phyloP scores from a whole-genome alignment of 2,329 filamentous ascomycete species.

The Fusarium dimerum region DNA sequence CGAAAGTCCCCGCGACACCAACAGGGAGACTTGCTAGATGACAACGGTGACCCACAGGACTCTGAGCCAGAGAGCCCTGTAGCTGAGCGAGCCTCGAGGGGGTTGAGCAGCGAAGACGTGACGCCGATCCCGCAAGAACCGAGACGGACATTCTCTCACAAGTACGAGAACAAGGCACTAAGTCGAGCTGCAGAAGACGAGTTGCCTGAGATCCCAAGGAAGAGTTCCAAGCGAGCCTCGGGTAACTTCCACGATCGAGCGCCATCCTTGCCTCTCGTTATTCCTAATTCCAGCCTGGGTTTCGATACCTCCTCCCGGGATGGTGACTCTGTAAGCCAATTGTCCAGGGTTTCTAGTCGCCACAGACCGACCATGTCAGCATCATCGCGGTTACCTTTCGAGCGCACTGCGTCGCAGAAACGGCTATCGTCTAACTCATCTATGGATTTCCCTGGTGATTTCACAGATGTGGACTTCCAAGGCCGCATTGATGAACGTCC shows the following conservation, averaged over 20 bases:
- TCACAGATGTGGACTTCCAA: conserved; percentile 43
- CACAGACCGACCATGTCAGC: conserved; percentile 26
- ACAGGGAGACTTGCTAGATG: conserved; percentile 43
- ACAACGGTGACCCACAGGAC: conserved; percentile 47
- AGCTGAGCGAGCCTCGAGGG: conserved; percentile 28
- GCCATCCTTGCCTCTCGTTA: conserved; percentile 38
- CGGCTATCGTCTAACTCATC: conserved; percentile 54
- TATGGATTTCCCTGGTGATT: conserved; percentile 47
- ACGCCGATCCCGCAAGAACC: conserved; percentile 32
- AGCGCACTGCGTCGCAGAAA: conserved; percentile 55
- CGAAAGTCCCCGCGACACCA: conserved; percentile 30
- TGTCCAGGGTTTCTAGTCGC: conserved; percentile 24
- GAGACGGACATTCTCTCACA: conserved; percentile 23
- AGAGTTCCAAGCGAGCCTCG: conserved; percentile 68
- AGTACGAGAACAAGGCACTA: conserved; percentile 16
- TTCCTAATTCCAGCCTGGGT: conserved; percentile 24
- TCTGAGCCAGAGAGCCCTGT: conserved; percentile 43
- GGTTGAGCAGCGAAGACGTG: conserved; percentile 44
- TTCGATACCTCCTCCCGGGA: conserved; percentile 23
- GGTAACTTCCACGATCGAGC: conserved; percentile 33
- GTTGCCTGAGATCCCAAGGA: conserved; percentile 66
- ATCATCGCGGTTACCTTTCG: conserved; percentile 52
- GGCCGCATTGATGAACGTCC: conserved; percentile 47
- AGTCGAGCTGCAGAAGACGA: conserved; percentile 34
- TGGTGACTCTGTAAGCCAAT: conserved; percentile 20